phyloP scores from a whole-genome alignment of 2,329 filamentous ascomycete genomes.

The Huntiella moniliformis region DNA sequence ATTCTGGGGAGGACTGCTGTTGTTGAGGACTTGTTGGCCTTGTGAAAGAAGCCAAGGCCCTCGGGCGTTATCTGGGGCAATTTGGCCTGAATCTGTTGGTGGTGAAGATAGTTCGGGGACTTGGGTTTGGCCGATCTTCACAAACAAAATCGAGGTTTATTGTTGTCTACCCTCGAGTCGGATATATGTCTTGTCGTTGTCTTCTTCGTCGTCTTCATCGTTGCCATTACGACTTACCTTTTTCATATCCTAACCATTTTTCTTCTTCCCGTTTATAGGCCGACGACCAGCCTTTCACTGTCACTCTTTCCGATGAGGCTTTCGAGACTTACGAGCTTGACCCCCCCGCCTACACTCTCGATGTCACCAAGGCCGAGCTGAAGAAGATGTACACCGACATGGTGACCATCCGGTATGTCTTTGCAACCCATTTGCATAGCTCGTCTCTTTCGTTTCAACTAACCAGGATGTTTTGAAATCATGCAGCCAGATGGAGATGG shows the following conservation, averaged over 20 bases:
- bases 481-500: constrained; percentile 95
- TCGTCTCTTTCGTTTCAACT: not conserved
- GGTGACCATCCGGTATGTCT: constrained; percentile 65
- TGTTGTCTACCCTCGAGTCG: too few relatives aligned
- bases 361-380: constrained; percentile 92
- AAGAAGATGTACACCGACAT: constrained; percentile 99
- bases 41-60: too few relatives aligned
- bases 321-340: constrained; percentile 99
- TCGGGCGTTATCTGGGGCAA: too few relatives aligned
- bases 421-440: too few relatives aligned
- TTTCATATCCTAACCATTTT: too few relatives aligned
- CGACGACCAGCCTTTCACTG: constrained; percentile 81
- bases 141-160: too few relatives aligned
- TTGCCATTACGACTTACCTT: too few relatives aligned
- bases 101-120: too few relatives aligned
- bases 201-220: not conserved
- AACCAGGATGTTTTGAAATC: not conserved
- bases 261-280: constrained; percentile 35
- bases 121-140: too few relatives aligned
- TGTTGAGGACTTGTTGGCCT: too few relatives aligned
- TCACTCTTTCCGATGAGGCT: constrained; percentile 90
- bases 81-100: too few relatives aligned
- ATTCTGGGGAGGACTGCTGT: too few relatives aligned
- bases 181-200: not conserved
- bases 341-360: constrained; percentile 77